Base-by-base conservation (phyloP, 1,284 basidiomycete species). In the Paramarasmius palmivorus region DNA sequence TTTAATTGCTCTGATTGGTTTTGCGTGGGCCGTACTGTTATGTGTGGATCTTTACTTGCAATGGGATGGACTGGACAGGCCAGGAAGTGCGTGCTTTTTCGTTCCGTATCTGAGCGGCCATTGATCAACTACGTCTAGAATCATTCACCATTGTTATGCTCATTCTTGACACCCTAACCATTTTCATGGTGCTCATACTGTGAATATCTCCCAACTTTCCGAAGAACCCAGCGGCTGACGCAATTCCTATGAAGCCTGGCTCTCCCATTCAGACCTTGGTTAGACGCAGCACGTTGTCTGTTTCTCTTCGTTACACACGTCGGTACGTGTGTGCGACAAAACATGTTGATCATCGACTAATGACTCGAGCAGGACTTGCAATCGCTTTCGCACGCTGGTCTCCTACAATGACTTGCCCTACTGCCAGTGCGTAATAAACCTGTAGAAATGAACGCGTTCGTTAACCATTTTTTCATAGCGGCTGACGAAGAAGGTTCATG, bases 121-220 rank as follows among this genome's bases (percentile, higher is more conserved):
- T 26, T 15, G 12, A 32, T 3, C 25, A 12, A 12, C n/a, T 23
- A 29, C 44, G 4, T 15, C 8, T 32, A 46, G 44, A 32, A 32
- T 46, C 44, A 12, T 46, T 46, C 44, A 26, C 29, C 23, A 26
- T 17, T 8, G 44, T 46, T 15, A 46, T 46, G 44, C 25, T 46
- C 26, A 26, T 46, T 10, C 25, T 46, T 22, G 19, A 46, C 25
- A 17, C 29, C 10, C 10, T 46, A 3, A 46, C 44, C 19, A 46
- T 46, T 23, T 29, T 46, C 32, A 14, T 46, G 8, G 12, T 46
- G 25, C 44, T 46, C 23, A 26, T 46, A 29, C 19, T 46, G 44
- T 46, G 25, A 46, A 26, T 46, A n/a, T n/a, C n/a, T n/a, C n/a
- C n/a, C 12, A 32, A 14, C n/a, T 19, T 14, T 46, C n/a, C 36